Percentiles rank a stretch among this genome's conserved stretches.
Conservation (phyloP, 441 rosid genomes). For the Erodium chrysanthum region DNA sequence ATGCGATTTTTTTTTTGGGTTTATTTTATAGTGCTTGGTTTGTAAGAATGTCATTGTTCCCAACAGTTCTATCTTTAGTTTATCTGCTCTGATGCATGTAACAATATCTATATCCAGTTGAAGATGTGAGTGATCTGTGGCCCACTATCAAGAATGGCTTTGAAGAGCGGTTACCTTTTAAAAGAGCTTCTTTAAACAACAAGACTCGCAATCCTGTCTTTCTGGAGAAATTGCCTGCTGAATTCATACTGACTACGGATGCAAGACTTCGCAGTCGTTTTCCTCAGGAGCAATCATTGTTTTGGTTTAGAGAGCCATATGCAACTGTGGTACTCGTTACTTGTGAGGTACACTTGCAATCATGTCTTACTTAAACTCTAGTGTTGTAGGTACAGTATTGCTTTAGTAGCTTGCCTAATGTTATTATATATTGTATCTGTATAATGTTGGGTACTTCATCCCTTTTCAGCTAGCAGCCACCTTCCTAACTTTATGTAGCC, state of each 20-base stretch:
- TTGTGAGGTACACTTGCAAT: slow-evolving; percentile 67
- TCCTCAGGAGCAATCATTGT: slow-evolving; percentile 76
- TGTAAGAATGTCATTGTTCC: not conserved
- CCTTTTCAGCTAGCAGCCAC: not conserved
- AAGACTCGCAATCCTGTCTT: slow-evolving; percentile 76
- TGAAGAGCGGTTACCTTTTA: slow-evolving; percentile 62
- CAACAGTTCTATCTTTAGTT: not conserved
- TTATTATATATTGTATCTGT: not conserved
- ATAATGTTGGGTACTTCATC: not conserved
- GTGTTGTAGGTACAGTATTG: not conserved
- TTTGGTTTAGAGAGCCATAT: slow-evolving; percentile 93
- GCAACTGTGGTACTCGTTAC: slow-evolving; percentile 88
- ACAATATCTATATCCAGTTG: slow-evolving; percentile 39
- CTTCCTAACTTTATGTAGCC: not conserved
- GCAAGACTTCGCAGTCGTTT: slow-evolving; percentile 86
- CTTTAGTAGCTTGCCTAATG: not conserved
- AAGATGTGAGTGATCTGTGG: slow-evolving; percentile 96
- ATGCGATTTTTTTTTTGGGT: not conserved
- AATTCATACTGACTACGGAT: slow-evolving; percentile 83
- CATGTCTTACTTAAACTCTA: not conserved
- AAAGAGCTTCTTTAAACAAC: slow-evolving; percentile 69
- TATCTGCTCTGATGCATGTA: slow-evolving; percentile 18
- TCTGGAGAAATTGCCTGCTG: slow-evolving; percentile 71
- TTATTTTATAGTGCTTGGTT: not conserved
- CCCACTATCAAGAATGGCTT: slow-evolving; percentile 61